These are phyloP conservation scores for Meyerozyma elateridarum DNA, from an alignment of 1,139 yeast genomes.

Conservation along the genomic window DNA sequence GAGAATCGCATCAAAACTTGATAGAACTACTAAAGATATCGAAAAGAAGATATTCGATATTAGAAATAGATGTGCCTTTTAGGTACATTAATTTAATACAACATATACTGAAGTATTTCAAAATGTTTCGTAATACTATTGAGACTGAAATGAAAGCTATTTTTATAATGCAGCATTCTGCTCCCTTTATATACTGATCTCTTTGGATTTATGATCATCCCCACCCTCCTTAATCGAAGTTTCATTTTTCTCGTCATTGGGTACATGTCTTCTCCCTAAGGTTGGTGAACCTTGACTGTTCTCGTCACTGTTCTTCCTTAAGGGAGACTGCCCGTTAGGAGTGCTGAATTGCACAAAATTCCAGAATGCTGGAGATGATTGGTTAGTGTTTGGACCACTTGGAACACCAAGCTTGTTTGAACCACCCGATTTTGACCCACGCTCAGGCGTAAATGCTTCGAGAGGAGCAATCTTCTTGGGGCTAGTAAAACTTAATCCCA, in stretches of 20 bases:
- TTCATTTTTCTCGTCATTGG: conserved; percentile 8
- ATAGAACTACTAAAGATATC: conserved; percentile 54
- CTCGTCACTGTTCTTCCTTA: conserved; percentile 35
- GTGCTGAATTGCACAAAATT: conserved; percentile 75
- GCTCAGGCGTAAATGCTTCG: conserved; percentile 80
- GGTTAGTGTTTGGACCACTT: conserved; percentile 29
- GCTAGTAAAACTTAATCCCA: conserved; percentile 39
- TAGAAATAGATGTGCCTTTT: conserved; percentile 45
- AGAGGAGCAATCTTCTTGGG: conserved; percentile 60
- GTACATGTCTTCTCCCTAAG: conserved; percentile 23
- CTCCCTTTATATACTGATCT: conserved; percentile 1
- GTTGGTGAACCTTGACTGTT: conserved; percentile 40
- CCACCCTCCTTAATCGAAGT: conserved; percentile 1
- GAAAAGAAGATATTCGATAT: conserved; percentile 58
- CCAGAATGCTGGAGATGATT: conserved; percentile 73
- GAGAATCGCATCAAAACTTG: conserved; percentile 49
- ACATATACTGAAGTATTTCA: conserved; percentile 4
- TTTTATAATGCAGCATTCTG: no score
- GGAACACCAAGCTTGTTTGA: conserved; percentile 16
- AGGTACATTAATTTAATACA: conserved; percentile 6
- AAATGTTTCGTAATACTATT: no score
- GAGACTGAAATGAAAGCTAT: no score
- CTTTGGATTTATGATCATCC: conserved; percentile 3
- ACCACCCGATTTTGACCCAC: conserved; percentile 49
- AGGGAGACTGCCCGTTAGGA: conserved; percentile 50